These are phyloP conservation scores for Pseudoscleropodium purum DNA, from an alignment of 225 moss, liverwort and hornwort species.

Conservation along the genomic window DNA sequence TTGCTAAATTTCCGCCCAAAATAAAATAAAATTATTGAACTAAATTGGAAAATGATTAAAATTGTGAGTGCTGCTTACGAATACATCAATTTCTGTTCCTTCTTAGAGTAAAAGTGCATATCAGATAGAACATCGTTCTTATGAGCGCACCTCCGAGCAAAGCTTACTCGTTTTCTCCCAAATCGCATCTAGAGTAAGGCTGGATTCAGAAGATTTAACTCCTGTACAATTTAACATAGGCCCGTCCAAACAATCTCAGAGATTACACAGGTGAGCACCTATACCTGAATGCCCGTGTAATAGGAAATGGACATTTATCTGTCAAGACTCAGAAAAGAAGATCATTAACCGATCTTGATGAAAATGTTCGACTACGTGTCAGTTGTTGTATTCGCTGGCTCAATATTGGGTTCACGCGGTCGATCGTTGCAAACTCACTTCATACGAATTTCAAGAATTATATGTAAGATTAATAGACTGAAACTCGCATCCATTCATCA, in stretches of 20 bases:
- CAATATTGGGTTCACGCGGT: background rate
- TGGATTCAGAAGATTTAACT: conserved; percentile 56
- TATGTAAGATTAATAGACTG: background rate
- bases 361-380: background rate
- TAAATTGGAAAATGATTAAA: background rate
- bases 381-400: background rate
- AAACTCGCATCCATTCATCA: background rate
- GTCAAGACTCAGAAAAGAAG: background rate
- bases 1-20: background rate
- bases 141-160: conserved; percentile 52
- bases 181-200: conserved; percentile 58
- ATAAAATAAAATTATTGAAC: background rate
- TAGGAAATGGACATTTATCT: background rate
- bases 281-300: background rate
- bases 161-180: conserved; percentile 39
- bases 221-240: conserved; percentile 31
- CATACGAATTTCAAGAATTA: background rate
- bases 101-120: background rate
- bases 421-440: background rate
- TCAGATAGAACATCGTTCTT: background rate
- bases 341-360: background rate
- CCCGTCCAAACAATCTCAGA: background rate
- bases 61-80: background rate
- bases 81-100: background rate
- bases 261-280: background rate